Evolutionary conservation across 1,284 basidiomycete genomes (phyloP).

Genomic region (Boletus semigastroideus): DNA sequence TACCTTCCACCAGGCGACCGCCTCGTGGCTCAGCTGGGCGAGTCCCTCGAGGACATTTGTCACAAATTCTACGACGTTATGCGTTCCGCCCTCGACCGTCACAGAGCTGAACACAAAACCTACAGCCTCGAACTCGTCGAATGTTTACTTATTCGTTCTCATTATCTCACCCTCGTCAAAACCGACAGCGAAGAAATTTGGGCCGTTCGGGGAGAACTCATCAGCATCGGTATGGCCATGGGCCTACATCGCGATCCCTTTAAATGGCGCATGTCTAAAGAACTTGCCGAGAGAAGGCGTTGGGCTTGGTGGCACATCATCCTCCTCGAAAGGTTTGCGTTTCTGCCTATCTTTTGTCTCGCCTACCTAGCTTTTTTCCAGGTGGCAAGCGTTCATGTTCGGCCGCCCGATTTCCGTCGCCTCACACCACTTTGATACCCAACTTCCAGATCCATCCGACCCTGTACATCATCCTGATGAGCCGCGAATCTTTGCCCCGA

Average conservation of each 20-base stretch:
- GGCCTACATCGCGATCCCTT: constrained; percentile 79
- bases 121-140: constrained; percentile 77
- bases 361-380: constrained; percentile 29
- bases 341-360: constrained; percentile 9
- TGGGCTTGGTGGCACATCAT: constrained; percentile 89
- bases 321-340: constrained; percentile 64
- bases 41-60: constrained; percentile 55
- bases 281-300: constrained; percentile 68
- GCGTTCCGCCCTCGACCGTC: constrained; percentile 60
- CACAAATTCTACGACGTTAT: constrained; percentile 67
- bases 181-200: constrained; percentile 78
- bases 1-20: constrained; percentile 68
- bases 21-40: constrained; percentile 50
- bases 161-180: constrained; percentile 71
- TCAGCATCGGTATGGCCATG: constrained; percentile 74
- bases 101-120: constrained; percentile 55
- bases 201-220: constrained; percentile 66
- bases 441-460: constrained; percentile 64
- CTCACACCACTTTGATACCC: constrained; percentile 78
- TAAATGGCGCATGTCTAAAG: constrained; percentile 65
- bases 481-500: constrained; percentile 61
- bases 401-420: constrained; percentile 73
- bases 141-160: constrained; percentile 62
- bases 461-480: constrained; percentile 58
- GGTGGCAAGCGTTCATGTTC: constrained; percentile 84